These are phyloP conservation scores for Pichia sp. DNA, from an alignment of 1,139 yeast species.

Conservation along the genomic window DNA sequence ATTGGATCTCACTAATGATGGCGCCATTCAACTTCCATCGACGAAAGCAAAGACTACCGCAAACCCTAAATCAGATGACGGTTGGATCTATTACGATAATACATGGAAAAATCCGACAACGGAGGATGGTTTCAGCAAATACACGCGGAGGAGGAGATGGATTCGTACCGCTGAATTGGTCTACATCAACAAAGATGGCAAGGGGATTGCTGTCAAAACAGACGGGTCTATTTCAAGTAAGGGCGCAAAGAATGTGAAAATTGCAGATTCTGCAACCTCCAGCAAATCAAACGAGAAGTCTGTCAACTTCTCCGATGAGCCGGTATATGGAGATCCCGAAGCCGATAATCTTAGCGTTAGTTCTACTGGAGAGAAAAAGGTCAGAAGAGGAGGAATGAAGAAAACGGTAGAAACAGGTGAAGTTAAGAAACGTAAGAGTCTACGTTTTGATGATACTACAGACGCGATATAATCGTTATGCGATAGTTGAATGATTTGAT, in stretches of 20 bases:
- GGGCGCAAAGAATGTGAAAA: background rate
- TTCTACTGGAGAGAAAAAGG: background rate
- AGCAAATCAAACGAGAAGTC: background rate
- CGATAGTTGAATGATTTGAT: too few relatives aligned
- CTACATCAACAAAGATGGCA: slow-evolving; percentile 6
- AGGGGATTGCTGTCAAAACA: background rate
- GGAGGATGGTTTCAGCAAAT: slow-evolving; percentile 83
- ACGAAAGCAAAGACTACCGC: slow-evolving; percentile 66
- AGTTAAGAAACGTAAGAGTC: slow-evolving; percentile 8
- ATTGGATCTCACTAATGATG: slow-evolving; percentile 82
- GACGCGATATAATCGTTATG: too few relatives aligned
- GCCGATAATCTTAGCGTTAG: background rate
- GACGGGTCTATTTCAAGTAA: background rate
- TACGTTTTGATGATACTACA: slow-evolving; percentile 12
- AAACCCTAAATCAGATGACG: slow-evolving; percentile 75
- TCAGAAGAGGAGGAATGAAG: slow-evolving; percentile 6
- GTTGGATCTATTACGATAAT: slow-evolving; percentile 82
- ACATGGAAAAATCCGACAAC: slow-evolving; percentile 91
- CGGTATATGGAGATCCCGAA: background rate
- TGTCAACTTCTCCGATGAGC: background rate
- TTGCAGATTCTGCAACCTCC: background rate
- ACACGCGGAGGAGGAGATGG: slow-evolving; percentile 95
- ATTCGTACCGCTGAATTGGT: slow-evolving; percentile 87
- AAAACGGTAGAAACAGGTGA: slow-evolving; percentile 2
- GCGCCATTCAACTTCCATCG: slow-evolving; percentile 64